phyloP scores from a whole-genome alignment of 2,329 filamentous ascomycete genomes.

The Aureobasidium namibiae region DNA sequence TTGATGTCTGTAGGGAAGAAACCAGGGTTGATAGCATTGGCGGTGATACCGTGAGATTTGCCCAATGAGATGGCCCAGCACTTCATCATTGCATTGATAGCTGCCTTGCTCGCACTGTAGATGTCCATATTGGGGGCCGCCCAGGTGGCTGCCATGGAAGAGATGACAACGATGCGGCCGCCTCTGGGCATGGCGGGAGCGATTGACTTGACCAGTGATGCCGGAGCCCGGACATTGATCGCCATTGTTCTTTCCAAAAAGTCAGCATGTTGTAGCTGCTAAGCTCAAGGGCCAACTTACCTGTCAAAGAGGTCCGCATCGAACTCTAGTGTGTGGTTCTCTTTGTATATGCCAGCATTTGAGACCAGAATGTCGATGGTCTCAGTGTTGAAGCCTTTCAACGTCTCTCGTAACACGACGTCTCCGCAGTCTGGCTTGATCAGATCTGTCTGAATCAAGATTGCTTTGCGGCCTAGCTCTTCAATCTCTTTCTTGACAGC shows the following conservation, averaged over 20 bases:
- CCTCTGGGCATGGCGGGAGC: conserved; percentile 24
- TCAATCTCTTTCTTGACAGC: conserved; percentile 37
- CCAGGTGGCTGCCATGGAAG: conserved; percentile 46
- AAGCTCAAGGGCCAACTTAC: not conserved
- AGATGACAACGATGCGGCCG: conserved; percentile 48
- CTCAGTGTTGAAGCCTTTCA: conserved; percentile 30
- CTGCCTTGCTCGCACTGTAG: conserved; percentile 28
- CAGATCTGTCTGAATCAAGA: conserved; percentile 51
- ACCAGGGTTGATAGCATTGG: conserved; percentile 15
- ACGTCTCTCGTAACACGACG: conserved; percentile 41
- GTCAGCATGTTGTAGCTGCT: not conserved
- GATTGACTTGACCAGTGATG: conserved; percentile 28
- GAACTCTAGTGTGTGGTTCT: not conserved
- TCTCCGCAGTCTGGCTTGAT: conserved; percentile 39
- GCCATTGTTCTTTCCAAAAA: not conserved
- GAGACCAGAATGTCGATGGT: conserved; percentile 52
- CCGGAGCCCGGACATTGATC: conserved; percentile 19
- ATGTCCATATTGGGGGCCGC: conserved; percentile 49
- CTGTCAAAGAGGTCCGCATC: not conserved
- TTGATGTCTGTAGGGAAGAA: conserved; percentile 17
- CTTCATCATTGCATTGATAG: conserved; percentile 14
- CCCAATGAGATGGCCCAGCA: conserved; percentile 16
- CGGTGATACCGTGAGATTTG: conserved; percentile 15
- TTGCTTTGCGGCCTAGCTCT: conserved; percentile 30
- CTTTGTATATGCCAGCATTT: conserved; percentile 39